Conservation (phyloP, 805 yeast species). For the Candida morakotiae region DNA sequence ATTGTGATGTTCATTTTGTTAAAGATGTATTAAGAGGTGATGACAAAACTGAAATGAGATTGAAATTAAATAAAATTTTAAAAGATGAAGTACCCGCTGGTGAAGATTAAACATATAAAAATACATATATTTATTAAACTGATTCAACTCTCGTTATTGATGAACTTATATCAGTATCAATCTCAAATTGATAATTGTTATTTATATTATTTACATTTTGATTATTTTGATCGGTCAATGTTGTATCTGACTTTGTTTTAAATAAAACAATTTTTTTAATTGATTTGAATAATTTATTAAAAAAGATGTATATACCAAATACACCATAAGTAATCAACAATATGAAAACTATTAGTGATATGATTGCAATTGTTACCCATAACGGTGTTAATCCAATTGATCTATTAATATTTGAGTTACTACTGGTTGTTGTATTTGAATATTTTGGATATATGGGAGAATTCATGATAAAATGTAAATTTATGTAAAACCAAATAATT, state of each 20-base stretch:
- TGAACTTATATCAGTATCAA: conserved; percentile 1
- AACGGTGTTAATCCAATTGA: conserved; percentile 2
- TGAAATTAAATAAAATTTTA: conserved; percentile 65
- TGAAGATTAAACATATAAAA: conserved; percentile 65
- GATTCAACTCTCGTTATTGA: conserved; percentile 4
- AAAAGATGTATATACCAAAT: neutral
- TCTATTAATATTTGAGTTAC: neutral
- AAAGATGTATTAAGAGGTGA: conserved; percentile 83
- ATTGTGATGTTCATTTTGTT: conserved; percentile 77
- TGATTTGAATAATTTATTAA: neutral
- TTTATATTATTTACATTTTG: too few species aligned
- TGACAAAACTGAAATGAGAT: conserved; percentile 70
- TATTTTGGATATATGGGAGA: neutral
- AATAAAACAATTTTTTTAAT: neutral
- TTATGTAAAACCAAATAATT: neutral
- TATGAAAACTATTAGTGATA: neutral
- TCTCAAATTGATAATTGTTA: neutral
- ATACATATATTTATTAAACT: neutral
- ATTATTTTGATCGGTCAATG: neutral
- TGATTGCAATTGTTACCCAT: conserved; percentile 1
- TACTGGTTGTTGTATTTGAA: neutral
- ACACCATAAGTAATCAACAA: conserved; percentile 1
- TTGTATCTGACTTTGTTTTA: neutral
- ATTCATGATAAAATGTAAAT: neutral
- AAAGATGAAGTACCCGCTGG: conserved; percentile 98